Conservation (phyloP, 352 stramenopile species). For the Blastocystis sp. region DNA sequence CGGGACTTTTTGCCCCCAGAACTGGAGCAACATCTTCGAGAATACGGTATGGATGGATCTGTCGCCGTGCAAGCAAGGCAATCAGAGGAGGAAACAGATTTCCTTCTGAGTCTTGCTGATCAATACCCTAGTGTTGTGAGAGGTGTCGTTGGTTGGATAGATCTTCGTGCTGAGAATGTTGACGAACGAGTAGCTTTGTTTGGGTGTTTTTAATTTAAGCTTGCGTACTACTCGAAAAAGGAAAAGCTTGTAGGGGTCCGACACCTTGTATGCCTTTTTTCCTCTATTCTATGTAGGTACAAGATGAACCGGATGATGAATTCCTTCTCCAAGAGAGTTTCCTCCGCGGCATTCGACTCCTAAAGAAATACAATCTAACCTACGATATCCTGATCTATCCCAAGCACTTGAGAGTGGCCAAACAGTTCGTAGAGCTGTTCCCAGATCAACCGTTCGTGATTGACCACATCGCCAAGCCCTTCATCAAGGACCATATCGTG, state of each 20-base stretch:
- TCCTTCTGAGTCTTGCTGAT: slow-evolving; percentile 39
- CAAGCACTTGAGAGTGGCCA: slow-evolving; percentile 32
- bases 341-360: not conserved
- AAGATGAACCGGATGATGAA: slow-evolving; percentile 55
- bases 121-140: not conserved
- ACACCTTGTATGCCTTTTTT: not conserved
- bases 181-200: slow-evolving; percentile 24
- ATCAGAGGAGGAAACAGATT: slow-evolving; percentile 40
- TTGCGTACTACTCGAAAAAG: slow-evolving; percentile 5
- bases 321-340: slow-evolving; percentile 44
- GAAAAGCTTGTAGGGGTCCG: slow-evolving; percentile 32
- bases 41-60: slow-evolving; percentile 30
- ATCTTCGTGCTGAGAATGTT: slow-evolving; percentile 10
- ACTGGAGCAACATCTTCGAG: not conserved
- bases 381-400: slow-evolving; percentile 61
- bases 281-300: slow-evolving; percentile 3
- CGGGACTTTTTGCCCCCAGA: slow-evolving; percentile 35
- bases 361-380: slow-evolving; percentile 62
- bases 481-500: slow-evolving; percentile 59
- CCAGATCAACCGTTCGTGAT: slow-evolving; percentile 59
- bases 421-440: slow-evolving; percentile 27
- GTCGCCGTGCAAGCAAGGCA: slow-evolving; percentile 44
- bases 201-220: not conserved
- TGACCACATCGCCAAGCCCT: slow-evolving; percentile 59
- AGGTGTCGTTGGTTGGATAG: slow-evolving; percentile 52